A percentile compares a stretch with the other conserved stretches of the same genome.
These are phyloP conservation scores for Boletus sp. DNA, from an alignment of 768 basidiomycete species.

Conservation along the genomic window DNA sequence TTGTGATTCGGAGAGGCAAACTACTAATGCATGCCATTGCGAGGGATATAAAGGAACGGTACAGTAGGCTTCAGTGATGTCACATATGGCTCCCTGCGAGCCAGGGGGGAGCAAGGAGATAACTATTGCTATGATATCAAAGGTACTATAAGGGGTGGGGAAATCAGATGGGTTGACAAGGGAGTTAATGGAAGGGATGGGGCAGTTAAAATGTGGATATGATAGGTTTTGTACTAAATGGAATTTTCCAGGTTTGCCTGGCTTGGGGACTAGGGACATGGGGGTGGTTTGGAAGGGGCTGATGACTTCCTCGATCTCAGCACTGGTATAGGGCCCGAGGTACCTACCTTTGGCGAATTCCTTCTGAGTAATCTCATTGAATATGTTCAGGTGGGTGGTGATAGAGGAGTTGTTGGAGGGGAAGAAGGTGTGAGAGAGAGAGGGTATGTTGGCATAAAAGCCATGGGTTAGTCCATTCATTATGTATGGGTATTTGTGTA, in stretches of 20 bases:
- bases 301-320: background rate
- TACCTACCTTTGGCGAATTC: background rate
- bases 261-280: background rate
- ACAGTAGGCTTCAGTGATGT: background rate
- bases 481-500: background rate
- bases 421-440: background rate
- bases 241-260: background rate
- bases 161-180: slow-evolving; percentile 24
- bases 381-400: background rate
- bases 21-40: slow-evolving; percentile 38
- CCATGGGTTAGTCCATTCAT: background rate
- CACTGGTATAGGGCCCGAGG: background rate
- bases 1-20: background rate
- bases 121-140: background rate
- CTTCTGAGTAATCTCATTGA: background rate
- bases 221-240: background rate
- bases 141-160: background rate
- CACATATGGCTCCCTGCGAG: background rate
- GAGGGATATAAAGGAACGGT: slow-evolving; percentile 28
- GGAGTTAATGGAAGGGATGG: slow-evolving; percentile 35
- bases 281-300: background rate
- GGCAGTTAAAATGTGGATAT: background rate
- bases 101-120: background rate
- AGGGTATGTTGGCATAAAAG: background rate
- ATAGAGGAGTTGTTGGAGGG: background rate